A percentile compares a stretch with the other conserved stretches of the same genome.
phyloP scores from a whole-genome alignment of 495 filamentous ascomycete species.

The Xylona heveae region DNA sequence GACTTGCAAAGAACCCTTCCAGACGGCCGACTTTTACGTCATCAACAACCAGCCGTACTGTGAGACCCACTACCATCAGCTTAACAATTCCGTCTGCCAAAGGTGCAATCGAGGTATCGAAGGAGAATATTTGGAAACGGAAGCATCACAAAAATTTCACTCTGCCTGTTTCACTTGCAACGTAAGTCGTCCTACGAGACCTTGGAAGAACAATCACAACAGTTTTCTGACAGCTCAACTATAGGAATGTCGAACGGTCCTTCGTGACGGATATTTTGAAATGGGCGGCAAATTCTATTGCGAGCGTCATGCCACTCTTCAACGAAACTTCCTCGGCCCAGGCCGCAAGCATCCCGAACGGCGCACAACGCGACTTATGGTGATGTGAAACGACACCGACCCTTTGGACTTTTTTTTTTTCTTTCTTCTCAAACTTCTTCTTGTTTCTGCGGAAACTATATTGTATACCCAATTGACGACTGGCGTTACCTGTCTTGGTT shows the following conservation, averaged over 20 bases:
- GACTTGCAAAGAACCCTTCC: slow-evolving; percentile 62
- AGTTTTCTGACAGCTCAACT: slow-evolving; percentile 15
- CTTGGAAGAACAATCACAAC: not conserved
- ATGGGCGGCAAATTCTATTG: slow-evolving; percentile 50
- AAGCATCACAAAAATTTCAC: slow-evolving; percentile 60
- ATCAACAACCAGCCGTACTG: slow-evolving; percentile 73
- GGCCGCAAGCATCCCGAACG: slow-evolving; percentile 4
- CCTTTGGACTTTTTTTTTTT: no score
- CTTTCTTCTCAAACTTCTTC: no score
- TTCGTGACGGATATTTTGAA: slow-evolving; percentile 35
- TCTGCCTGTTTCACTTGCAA: slow-evolving; percentile 66
- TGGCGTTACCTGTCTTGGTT: no score
- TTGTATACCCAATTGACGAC: no score
- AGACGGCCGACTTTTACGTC: slow-evolving; percentile 85
- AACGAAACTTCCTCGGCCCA: slow-evolving; percentile 14
- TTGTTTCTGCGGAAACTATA: no score
- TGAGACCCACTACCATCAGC: slow-evolving; percentile 76
- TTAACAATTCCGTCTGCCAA: slow-evolving; percentile 68
- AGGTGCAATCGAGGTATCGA: slow-evolving; percentile 74
- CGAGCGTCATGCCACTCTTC: slow-evolving; percentile 58
- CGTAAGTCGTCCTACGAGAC: slow-evolving; percentile 12
- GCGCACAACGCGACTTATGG: slow-evolving; percentile 4
- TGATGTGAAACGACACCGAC: slow-evolving; percentile 1
- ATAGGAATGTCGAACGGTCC: slow-evolving; percentile 16
- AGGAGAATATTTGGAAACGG: slow-evolving; percentile 84